Evolutionary conservation across 148 eudicot genomes (phyloP).

Genomic region (Limonium bicolor): DNA sequence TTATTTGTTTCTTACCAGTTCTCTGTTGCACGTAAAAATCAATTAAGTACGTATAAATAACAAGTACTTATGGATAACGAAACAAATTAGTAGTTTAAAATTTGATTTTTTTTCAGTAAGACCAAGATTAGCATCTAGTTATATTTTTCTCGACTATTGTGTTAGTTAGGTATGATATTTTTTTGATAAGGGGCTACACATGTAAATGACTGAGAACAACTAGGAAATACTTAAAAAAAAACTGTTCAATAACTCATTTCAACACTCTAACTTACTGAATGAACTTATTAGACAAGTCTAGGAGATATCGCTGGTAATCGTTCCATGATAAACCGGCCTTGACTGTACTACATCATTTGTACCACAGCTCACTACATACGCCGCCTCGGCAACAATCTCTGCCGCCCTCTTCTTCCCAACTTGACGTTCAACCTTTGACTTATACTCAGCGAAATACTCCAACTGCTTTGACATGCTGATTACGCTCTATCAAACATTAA

Average conservation of each 20-base stretch:
- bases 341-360: constrained; percentile 3
- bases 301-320: background rate
- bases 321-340: background rate
- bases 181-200: constrained; percentile 10
- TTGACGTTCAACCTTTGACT: background rate
- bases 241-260: background rate
- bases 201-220: constrained; percentile 2
- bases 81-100: too few species aligned
- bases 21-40: too few species aligned
- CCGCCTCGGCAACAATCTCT: constrained; percentile 3
- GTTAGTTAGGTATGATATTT: too few species aligned
- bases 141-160: too few species aligned
- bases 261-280: background rate
- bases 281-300: background rate
- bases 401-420: background rate
- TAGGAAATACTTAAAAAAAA: background rate
- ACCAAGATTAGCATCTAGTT: too few species aligned
- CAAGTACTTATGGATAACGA: too few species aligned
- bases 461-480: constrained; percentile 8
- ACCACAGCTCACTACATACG: constrained; percentile 5
- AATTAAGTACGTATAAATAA: too few species aligned
- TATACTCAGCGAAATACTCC: constrained; percentile 8
- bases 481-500: constrained; percentile 3
- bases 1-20: too few species aligned
- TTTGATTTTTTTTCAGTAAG: too few species aligned